Percentiles rank a stretch among this genome's conserved stretches.
Conservation (phyloP, 1,284 basidiomycete species). For the Ustilago xerochloae region DNA sequence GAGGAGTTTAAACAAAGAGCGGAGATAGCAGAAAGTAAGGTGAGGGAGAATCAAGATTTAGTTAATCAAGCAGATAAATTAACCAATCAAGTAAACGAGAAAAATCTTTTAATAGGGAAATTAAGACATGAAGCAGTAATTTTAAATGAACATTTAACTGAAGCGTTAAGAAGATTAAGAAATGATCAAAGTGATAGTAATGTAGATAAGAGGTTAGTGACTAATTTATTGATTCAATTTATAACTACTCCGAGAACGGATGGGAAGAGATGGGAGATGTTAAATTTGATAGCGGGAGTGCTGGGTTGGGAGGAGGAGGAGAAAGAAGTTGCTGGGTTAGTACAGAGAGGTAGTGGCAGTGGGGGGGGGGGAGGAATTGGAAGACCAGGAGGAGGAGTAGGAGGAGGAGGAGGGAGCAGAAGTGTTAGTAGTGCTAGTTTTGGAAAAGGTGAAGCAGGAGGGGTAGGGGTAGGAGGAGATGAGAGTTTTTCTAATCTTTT, state of each 20-base stretch:
- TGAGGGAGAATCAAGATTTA: not conserved
- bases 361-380: not conserved
- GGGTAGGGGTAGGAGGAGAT: conserved; percentile 24
- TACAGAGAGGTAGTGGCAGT: conserved; percentile 69
- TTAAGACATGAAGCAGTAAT: conserved; percentile 85
- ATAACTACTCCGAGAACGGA: conserved; percentile 89
- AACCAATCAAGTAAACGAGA: conserved; percentile 90
- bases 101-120: conserved; percentile 89
- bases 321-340: conserved; percentile 89
- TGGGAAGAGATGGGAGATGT: conserved; percentile 95
- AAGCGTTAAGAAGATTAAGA: conserved; percentile 90
- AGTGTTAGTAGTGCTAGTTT: not conserved
- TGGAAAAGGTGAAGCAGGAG: not conserved
- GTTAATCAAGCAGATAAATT: conserved; percentile 7
- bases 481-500: conserved; percentile 65
- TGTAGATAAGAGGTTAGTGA: conserved; percentile 90
- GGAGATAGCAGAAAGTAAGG: conserved; percentile 77
- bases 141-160: conserved; percentile 96
- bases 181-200: conserved; percentile 86
- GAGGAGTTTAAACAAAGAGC: conserved; percentile 88
- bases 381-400: not conserved
- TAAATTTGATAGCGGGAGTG: conserved; percentile 85
- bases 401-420: not conserved
- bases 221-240: conserved; percentile 93
- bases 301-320: conserved; percentile 90